Conservation (phyloP, 1,284 basidiomycete genomes). For the Cryptococcus sp. region DNA sequence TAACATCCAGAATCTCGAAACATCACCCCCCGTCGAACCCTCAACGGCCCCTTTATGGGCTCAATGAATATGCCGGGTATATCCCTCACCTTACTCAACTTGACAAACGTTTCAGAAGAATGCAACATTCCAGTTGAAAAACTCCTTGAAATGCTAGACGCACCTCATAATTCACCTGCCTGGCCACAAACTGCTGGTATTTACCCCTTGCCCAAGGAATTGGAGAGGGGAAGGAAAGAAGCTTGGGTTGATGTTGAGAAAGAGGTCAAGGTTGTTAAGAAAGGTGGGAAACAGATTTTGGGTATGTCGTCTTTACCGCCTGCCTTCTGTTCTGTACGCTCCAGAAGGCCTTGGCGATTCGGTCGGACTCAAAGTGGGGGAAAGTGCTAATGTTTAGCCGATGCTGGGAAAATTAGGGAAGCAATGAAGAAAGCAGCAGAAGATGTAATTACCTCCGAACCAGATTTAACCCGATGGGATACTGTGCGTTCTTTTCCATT, state of each 20-base stretch:
- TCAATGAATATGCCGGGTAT: conserved; percentile 53
- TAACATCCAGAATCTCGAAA: conserved; percentile 17
- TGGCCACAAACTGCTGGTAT: conserved; percentile 47
- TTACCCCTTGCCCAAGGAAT: conserved; percentile 25
- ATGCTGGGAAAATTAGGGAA: conserved; percentile 15
- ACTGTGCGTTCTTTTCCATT: conserved; percentile 31
- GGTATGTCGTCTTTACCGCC: conserved; percentile 11
- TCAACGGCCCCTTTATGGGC: conserved; percentile 50
- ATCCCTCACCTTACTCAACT: conserved; percentile 50
- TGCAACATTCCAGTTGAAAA: conserved; percentile 19
- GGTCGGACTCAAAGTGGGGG: no score
- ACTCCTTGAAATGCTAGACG: conserved; percentile 49
- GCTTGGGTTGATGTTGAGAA: conserved; percentile 32
- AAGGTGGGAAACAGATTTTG: conserved; percentile 30
- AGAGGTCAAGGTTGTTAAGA: conserved; percentile 23
- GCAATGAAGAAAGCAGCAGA: conserved; percentile 31
- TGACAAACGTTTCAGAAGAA: conserved; percentile 43
- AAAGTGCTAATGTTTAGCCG: conserved; percentile 1
- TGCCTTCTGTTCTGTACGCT: background rate
- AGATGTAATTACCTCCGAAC: conserved; percentile 45
- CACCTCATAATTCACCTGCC: conserved; percentile 47
- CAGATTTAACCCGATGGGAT: conserved; percentile 51
- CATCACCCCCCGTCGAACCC: conserved; percentile 48
- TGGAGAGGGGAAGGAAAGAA: conserved; percentile 31
- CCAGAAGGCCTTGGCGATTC: no score